phyloP scores from a whole-genome alignment of 768 basidiomycete species.

The Hypholoma sublateritium region DNA sequence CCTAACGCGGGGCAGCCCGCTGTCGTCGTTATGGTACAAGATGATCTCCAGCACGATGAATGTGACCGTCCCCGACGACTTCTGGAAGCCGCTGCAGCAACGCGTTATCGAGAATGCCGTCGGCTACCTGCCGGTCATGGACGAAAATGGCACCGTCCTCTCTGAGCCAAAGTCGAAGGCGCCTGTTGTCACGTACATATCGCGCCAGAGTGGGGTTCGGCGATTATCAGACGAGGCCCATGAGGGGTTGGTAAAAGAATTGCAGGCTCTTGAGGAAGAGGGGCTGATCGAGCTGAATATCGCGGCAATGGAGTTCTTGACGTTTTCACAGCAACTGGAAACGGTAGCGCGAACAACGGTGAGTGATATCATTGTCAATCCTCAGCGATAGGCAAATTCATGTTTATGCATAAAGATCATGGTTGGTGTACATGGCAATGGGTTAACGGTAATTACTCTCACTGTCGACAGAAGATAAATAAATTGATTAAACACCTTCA shows the following conservation, averaged over 20 bases:
- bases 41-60: slow-evolving; percentile 36
- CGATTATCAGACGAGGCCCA: slow-evolving; percentile 48
- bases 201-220: slow-evolving; percentile 47
- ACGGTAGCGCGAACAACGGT: slow-evolving; percentile 64
- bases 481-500: not conserved
- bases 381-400: not conserved
- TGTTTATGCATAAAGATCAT: slow-evolving; percentile 24
- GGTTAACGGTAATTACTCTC: slow-evolving; percentile 47
- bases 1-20: slow-evolving; percentile 20
- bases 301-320: slow-evolving; percentile 38
- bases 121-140: slow-evolving; percentile 21
- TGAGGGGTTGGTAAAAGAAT: slow-evolving; percentile 42
- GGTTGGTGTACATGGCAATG: slow-evolving; percentile 69
- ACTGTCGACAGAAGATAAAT: not conserved
- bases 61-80: slow-evolving; percentile 23
- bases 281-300: slow-evolving; percentile 51
- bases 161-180: not conserved
- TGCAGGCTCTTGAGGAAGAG: slow-evolving; percentile 48
- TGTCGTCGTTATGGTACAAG: slow-evolving; percentile 25
- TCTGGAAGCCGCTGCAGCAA: slow-evolving; percentile 33
- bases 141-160: slow-evolving; percentile 8
- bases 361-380: not conserved
- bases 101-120: slow-evolving; percentile 28
- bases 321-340: slow-evolving; percentile 61
- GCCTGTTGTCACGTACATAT: slow-evolving; percentile 51